Evolutionary conservation across 192 early-diverging fungal genomes (phyloP).

Genomic region (Thamnidium elegans): DNA sequence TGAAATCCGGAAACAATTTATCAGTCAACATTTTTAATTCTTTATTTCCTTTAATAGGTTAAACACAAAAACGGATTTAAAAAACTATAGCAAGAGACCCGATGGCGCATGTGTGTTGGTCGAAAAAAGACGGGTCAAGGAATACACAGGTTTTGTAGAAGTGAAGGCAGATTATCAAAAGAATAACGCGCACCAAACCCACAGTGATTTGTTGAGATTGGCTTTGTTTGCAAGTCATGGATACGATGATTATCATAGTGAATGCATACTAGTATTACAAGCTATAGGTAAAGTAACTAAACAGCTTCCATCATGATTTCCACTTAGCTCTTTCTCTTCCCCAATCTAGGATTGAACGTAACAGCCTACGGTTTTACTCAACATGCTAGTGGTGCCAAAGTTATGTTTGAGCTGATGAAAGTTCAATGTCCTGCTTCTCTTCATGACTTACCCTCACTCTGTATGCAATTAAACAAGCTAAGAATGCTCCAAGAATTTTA

Average conservation of each 20-base stretch:
- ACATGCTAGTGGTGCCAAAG: conserved; percentile 1
- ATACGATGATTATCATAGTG: neutral
- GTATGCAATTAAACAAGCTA: neutral
- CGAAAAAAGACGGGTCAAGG: neutral
- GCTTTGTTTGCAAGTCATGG: conserved; percentile 4
- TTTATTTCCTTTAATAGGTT: conserved; percentile 12
- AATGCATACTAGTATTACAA: conserved; percentile 10
- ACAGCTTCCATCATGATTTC: neutral
- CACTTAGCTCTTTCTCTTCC: neutral
- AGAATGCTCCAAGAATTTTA: neutral
- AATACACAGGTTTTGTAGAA: conserved; percentile 3
- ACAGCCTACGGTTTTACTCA: conserved; percentile 9
- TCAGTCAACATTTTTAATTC: neutral
- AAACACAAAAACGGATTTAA: conserved; percentile 6
- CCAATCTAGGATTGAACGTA: neutral
- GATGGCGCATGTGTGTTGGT: conserved; percentile 5
- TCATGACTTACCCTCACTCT: neutral
- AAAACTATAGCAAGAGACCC: conserved; percentile 1
- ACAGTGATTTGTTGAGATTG: conserved; percentile 1
- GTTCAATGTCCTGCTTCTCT: conserved; percentile 1
- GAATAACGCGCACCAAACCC: neutral
- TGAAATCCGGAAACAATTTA: neutral
- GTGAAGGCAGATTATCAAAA: conserved; percentile 9
- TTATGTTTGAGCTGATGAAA: conserved; percentile 10
- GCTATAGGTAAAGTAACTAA: conserved; percentile 7